Evolutionary conservation across 2,329 filamentous ascomycete genomes (phyloP), one percentile per base, ranked within the genome.

Genomic region (Colletotrichum lini): DNA sequence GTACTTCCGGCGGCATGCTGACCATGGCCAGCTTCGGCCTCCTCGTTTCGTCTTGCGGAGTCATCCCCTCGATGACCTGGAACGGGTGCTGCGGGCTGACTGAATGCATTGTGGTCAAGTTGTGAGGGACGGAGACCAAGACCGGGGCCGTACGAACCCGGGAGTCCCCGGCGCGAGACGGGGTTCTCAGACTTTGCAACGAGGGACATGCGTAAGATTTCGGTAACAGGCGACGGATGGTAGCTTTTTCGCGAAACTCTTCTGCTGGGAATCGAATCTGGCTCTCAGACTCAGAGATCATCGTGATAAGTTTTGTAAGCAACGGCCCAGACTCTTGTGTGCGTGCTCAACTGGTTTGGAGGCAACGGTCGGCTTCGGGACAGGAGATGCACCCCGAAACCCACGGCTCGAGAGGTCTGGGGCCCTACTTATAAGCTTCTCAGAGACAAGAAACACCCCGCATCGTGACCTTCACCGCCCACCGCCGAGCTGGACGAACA

Each of bases 1-100:
- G 57, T 12, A 60, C 15, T 35, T 60, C 57, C 9, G 57, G 57
- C 13, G 57, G 57, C n/a, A 60, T 23, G 21, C n/a, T 16, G 26
- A 12, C 13, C 15, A 49, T 45, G 8, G 4, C 10, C 26, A 47
- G 42, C 40, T n/a, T 21, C 10, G 10, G 10, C 15, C 6, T 52
- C 49, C 15, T 5, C 7, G 44, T 15, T 18, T 30, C 26, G 5
- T 18, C 13, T 45, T 6, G 6, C 5, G 44, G 16, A 7, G 7
- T 18, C 1, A 18, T n/a, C 4, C 26, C 4, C 26, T 18, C 7
- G 44, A 45, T 18, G 44, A 18, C 44, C 7, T 7, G 44, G 18
- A 1, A 13, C 8, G 16, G 44, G 44, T 6, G 16, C 16, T 18
- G 44, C 1, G 15, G 13, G 18, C 44, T 15, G 16, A 18, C 3